Evolutionary conservation across 495 filamentous ascomycete genomes (phyloP), one percentile per base, ranked within the genome.

Genomic region (Trichoderma gamsii): DNA sequence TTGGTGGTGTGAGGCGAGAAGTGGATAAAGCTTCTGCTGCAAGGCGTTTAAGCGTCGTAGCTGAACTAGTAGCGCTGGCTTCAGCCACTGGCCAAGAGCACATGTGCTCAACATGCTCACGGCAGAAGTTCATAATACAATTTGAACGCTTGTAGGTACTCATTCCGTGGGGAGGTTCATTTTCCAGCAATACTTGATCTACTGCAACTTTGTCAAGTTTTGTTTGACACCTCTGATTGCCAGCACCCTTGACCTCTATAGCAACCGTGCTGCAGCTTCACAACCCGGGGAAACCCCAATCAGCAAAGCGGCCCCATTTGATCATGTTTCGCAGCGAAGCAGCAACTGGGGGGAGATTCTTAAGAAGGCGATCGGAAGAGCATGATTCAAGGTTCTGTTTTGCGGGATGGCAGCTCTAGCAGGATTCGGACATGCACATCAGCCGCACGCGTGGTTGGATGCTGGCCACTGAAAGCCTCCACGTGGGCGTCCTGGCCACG

Each of bases 401-500:
- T 21, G 21, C 18, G 51, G 21, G 51, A 56, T 56, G n/a, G 21
- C 21, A 11, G 51, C 9, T 56, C 4, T 56, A 25, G n/a, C n/a
- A 29, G 23, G 56, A 61, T 18, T 32, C 35, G 23, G 56, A 61
- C 4, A 32, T 61, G 56, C 56, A 25, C 25, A 13, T 61, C 56
- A 61, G 56, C 56, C 56, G 56, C 56, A 67, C 18, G 18, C 23
- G 41, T 52, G 51, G 44, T 67, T 67, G 25, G 29, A 7, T 21
- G 16, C 13, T 52, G 65, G 4, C 65, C 65, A 67, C 21, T 52
- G 18, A 46, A 32, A 18, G 65, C 65, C 29, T 32, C 23, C 41
- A 66, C 44, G 64, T 66, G 41, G 41, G 41, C 64, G 64, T 23
- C 27, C 56, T 18, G 49, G 49, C 8, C 18, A n/a, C 49, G 21